Evolutionary conservation across 768 basidiomycete genomes (phyloP).

Genomic region (Pleurotus citrinopileatus): DNA sequence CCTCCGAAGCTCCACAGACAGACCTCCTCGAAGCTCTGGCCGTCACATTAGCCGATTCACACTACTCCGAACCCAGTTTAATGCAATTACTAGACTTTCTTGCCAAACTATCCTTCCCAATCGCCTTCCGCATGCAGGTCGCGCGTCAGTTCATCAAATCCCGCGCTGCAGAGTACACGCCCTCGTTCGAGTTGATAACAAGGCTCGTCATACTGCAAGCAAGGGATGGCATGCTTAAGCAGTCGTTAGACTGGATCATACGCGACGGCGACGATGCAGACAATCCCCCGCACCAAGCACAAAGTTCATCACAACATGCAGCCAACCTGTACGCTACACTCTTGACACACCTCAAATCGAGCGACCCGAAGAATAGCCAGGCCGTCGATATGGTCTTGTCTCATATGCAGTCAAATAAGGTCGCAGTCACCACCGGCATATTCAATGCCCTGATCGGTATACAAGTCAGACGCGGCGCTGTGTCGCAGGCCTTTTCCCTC

Average conservation of each 20-base stretch:
- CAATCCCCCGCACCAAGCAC: background rate
- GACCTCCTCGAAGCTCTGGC: constrained; percentile 17
- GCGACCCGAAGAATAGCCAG: constrained; percentile 23
- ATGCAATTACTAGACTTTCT: constrained; percentile 23
- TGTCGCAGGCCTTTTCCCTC: constrained; percentile 37
- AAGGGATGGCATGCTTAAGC: constrained; percentile 27
- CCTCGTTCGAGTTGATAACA: constrained; percentile 29
- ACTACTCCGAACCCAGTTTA: constrained; percentile 26
- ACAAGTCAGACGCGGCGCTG: constrained; percentile 28
- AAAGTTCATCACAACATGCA: constrained; percentile 11
- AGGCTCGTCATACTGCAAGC: constrained; percentile 35
- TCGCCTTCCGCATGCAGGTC: constrained; percentile 15
- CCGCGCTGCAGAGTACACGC: constrained; percentile 19
- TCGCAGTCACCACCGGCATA: constrained; percentile 35
- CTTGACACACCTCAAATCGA: constrained; percentile 32
- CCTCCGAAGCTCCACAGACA: constrained; percentile 17
- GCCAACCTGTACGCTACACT: constrained; percentile 35
- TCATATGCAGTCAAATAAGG: constrained; percentile 34
- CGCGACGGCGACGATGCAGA: constrained; percentile 18
- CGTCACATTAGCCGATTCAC: constrained; percentile 19
- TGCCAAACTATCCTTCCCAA: constrained; percentile 14
- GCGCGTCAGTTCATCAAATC: constrained; percentile 21
- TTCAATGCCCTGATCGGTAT: constrained; percentile 48
- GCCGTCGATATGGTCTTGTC: constrained; percentile 34
- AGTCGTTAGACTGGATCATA: constrained; percentile 24